phyloP scores from a whole-genome alignment of 768 basidiomycete species.

The Lactarius akahatsu region DNA sequence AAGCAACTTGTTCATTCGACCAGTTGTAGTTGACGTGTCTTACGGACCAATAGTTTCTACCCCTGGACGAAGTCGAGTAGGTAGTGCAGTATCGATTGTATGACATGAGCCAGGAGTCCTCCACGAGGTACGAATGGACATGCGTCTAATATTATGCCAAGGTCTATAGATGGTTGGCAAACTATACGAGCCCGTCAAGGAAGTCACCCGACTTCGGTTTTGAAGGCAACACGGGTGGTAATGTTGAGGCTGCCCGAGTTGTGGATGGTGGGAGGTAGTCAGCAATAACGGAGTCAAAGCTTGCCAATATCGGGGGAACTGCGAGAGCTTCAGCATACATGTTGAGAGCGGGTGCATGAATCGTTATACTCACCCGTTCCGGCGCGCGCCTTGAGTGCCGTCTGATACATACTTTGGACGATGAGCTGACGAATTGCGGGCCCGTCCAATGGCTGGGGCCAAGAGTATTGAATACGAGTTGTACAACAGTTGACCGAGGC shows the following conservation, averaged over 20 bases:
- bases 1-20: conserved; percentile 34
- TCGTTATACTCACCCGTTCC: conserved; percentile 40
- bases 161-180: conserved; percentile 14
- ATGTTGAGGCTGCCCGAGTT: conserved; percentile 23
- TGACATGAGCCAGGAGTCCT: neutral
- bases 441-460: conserved; percentile 55
- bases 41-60: conserved; percentile 18
- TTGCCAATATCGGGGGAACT: conserved; percentile 46
- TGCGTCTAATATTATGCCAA: conserved; percentile 24
- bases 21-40: neutral
- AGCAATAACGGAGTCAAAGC: conserved; percentile 72
- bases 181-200: conserved; percentile 25
- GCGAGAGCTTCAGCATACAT: conserved; percentile 1
- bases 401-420: conserved; percentile 56
- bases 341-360: conserved; percentile 5
- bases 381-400: conserved; percentile 50
- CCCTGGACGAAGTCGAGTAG: conserved; percentile 22
- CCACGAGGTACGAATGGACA: neutral
- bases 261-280: conserved; percentile 59
- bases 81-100: neutral
- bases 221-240: conserved; percentile 27
- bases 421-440: conserved; percentile 64
- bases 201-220: conserved; percentile 25
- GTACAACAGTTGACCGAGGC: neutral
- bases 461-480: neutral